A percentile compares a stretch with the other conserved stretches of the same genome.
Evolutionary conservation across 208 protist genomes (phyloP).

Genomic region (Histomonas meleagridis): DNA sequence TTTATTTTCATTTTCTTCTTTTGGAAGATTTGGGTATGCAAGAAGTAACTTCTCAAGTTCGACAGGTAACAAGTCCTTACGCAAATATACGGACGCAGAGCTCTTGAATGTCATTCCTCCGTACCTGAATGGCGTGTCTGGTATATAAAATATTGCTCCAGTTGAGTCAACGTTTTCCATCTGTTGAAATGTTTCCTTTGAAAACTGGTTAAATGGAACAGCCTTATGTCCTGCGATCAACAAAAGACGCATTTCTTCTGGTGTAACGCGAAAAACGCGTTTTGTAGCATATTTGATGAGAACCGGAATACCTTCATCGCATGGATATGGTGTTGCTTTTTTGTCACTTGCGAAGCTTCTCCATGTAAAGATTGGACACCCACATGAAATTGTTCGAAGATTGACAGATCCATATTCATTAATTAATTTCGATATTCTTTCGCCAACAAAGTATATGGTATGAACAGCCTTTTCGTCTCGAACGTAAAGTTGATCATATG

Average conservation of each 20-base stretch:
- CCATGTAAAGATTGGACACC: background rate
- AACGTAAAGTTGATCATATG: background rate
- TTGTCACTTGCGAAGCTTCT: background rate
- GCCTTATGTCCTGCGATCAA: background rate
- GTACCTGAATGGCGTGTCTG: background rate
- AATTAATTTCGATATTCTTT: background rate
- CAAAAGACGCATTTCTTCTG: background rate
- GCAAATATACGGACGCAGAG: background rate
- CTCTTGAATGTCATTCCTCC: constrained; percentile 18
- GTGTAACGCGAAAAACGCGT: background rate
- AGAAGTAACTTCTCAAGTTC: background rate
- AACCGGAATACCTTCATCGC: background rate
- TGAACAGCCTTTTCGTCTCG: background rate
- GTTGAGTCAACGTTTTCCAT: background rate
- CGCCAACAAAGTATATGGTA: background rate
- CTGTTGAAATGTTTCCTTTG: background rate
- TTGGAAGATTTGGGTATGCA: background rate
- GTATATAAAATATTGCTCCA: background rate
- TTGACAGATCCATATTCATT: background rate
- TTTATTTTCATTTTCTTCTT: background rate
- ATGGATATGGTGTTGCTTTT: background rate
- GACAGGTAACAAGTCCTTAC: background rate
- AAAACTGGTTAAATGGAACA: background rate
- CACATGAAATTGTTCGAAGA: background rate
- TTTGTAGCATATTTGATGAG: background rate